These are phyloP conservation scores for Crotalaria pallida DNA, from an alignment of 306 rosid species.

Conservation along the genomic window DNA sequence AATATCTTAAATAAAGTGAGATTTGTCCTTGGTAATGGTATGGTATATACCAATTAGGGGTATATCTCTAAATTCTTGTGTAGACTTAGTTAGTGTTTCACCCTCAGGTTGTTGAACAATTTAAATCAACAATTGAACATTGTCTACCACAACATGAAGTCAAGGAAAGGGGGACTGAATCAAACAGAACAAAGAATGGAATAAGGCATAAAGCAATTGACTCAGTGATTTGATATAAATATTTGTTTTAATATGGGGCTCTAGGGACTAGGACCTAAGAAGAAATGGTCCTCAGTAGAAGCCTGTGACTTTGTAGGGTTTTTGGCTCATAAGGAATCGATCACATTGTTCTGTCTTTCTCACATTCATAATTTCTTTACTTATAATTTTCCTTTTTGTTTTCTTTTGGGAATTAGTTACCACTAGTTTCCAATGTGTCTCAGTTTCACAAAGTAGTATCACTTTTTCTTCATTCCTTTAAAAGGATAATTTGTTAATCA, in stretches of 20 bases:
- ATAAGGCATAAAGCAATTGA: slow-evolving; percentile 20
- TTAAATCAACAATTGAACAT: slow-evolving; percentile 30
- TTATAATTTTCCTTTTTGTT: background rate
- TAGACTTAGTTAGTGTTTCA: slow-evolving; percentile 5
- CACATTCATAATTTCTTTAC: slow-evolving; percentile 7
- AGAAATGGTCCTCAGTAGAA: slow-evolving; percentile 25
- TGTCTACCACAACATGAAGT: slow-evolving; percentile 15
- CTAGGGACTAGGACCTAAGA: slow-evolving; percentile 12
- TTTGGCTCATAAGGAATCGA: slow-evolving; percentile 18
- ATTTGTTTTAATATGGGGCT: slow-evolving; percentile 17
- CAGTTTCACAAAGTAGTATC: background rate
- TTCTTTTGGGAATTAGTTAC: background rate
- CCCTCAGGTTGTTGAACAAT: slow-evolving; percentile 32
- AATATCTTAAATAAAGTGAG: slow-evolving; percentile 29
- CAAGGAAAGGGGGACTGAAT: slow-evolving; percentile 14
- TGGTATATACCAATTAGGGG: slow-evolving; percentile 34
- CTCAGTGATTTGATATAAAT: background rate
- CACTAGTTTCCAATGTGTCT: background rate
- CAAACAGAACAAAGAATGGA: slow-evolving; percentile 30
- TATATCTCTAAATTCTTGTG: slow-evolving; percentile 17
- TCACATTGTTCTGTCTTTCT: slow-evolving; percentile 25
- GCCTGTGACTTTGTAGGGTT: slow-evolving; percentile 14
- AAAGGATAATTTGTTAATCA: background rate
- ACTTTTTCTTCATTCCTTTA: background rate
- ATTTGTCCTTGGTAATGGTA: slow-evolving; percentile 29